Conservation (phyloP, 768 basidiomycete genomes). For the Xerocomellus amylosporus region DNA sequence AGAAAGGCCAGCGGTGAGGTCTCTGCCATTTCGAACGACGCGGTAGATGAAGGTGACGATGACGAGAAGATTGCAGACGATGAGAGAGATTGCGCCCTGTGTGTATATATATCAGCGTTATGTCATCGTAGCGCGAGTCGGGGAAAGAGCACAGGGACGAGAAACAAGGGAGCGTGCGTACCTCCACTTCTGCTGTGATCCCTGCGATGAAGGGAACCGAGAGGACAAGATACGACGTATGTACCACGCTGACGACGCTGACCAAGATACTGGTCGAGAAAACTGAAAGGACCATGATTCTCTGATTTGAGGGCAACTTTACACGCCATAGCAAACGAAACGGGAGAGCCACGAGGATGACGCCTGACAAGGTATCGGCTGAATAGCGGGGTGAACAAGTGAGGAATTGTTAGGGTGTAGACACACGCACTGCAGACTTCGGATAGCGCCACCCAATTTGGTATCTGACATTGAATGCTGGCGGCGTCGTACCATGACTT, state of each 20-base stretch:
- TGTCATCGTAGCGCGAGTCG: neutral
- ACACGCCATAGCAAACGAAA: constrained; percentile 44
- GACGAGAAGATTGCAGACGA: constrained; percentile 43
- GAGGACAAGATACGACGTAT: constrained; percentile 41
- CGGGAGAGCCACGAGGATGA: constrained; percentile 45
- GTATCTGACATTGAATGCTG: constrained; percentile 43
- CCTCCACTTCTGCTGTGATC: constrained; percentile 44
- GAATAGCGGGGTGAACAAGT: neutral
- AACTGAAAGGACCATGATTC: constrained; percentile 41
- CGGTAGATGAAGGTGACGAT: constrained; percentile 36
- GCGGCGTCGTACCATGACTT: constrained; percentile 37
- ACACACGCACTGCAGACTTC: constrained; percentile 49
- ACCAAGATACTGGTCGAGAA: constrained; percentile 56
- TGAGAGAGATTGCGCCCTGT: constrained; percentile 37
- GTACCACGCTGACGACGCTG: constrained; percentile 43
- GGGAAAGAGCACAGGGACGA: neutral
- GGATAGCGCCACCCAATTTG: constrained; percentile 46
- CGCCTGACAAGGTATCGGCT: constrained; percentile 50
- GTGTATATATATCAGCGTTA: neutral
- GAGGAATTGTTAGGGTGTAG: too few species aligned
- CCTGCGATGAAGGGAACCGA: constrained; percentile 4
- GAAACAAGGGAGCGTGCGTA: constrained; percentile 12
- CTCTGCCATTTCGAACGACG: constrained; percentile 4
- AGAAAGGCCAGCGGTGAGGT: constrained; percentile 5
- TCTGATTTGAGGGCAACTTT: constrained; percentile 38